Evolutionary conservation across 352 stramenopile genomes (phyloP), one percentile per base, ranked within the genome.

Genomic region (Phytophthora tentaculata): DNA sequence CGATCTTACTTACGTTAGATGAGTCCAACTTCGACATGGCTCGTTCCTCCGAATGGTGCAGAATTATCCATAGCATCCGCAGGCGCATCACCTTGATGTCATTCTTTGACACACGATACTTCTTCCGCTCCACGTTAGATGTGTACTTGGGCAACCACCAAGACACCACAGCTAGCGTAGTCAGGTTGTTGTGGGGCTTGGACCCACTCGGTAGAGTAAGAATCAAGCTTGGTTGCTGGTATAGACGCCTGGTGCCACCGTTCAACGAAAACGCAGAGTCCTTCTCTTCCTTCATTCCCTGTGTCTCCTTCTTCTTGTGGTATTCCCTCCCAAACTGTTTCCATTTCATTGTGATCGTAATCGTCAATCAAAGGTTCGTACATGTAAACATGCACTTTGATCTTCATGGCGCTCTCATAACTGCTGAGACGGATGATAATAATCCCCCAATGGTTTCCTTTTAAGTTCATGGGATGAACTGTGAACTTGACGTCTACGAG

Each of bases 341-440:
- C 19, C 19, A 49, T 49, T 24, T 49, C 43, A 10, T 1, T n/a
- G 17, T 14, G 43, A 24, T 49, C 24, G 8, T 26, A 17, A 4
- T 49, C 56, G 14, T 51, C 50, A 48, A 71, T 61, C 60, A 47
- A 29, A 1, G 56, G 56, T 13, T 66, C 49, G 16, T 71, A 71
- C 26, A 71, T 51, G 20, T 47, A 56, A 20, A n/a, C n/a, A n/a
- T n/a, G n/a, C n/a, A n/a, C n/a, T n/a, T n/a, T n/a, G n/a, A n/a
- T n/a, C n/a, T n/a, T n/a, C n/a, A n/a, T n/a, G n/a, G n/a, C n/a
- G n/a, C n/a, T n/a, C n/a, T n/a, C n/a, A n/a, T n/a, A n/a, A n/a
- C n/a, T n/a, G n/a, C n/a, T n/a, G n/a, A n/a, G n/a, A n/a, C n/a
- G n/a, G n/a, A n/a, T n/a, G n/a, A n/a, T n/a, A n/a, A n/a, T n/a